Percentiles rank a stretch among this genome's conserved stretches.
These are phyloP conservation scores for Coleophoma cylindrospora DNA, from an alignment of 2,329 filamentous ascomycete species.

Conservation along the genomic window DNA sequence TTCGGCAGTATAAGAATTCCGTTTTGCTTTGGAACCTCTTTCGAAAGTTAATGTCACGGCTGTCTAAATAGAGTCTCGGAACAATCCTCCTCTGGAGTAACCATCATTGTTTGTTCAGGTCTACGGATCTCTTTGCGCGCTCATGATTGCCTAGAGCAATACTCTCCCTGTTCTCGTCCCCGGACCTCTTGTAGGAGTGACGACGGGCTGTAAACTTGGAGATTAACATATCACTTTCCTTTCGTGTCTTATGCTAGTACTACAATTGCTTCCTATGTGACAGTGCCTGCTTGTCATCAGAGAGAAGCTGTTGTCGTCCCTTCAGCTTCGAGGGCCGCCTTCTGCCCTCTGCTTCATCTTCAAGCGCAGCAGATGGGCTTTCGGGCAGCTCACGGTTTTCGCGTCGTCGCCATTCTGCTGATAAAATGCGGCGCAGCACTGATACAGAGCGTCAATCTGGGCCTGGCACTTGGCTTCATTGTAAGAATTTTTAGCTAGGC, in stretches of 20 bases:
- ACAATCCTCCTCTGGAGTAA: conserved; percentile 52
- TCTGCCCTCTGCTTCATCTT: conserved; percentile 69
- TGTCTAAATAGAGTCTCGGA: conserved; percentile 99
- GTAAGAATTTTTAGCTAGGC: conserved; percentile 78
- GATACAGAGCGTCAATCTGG: conserved; percentile 80
- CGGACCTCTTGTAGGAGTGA: conserved; percentile 51
- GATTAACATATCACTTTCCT: conserved; percentile 33
- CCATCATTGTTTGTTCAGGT: conserved; percentile 90
- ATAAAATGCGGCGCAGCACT: conserved; percentile 91
- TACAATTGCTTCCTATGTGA: neutral
- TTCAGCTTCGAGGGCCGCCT: conserved; percentile 17
- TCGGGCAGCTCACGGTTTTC: conserved; percentile 78
- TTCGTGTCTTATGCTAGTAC: no score
- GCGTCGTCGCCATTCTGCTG: conserved; percentile 70
- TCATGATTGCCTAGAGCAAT: conserved; percentile 93
- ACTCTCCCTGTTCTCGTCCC: conserved; percentile 70
- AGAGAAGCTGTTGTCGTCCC: neutral
- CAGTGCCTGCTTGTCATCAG: neutral
- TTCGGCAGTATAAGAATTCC: conserved; percentile 3
- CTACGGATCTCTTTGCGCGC: conserved; percentile 83
- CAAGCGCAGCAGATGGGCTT: conserved; percentile 69
- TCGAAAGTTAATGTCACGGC: conserved; percentile 66
- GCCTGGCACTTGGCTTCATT: conserved; percentile 78
- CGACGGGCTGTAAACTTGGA: conserved; percentile 46
- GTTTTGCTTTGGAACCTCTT: conserved; percentile 8